Conservation (phyloP, 345 rosid species). For the Hibiscus syriacus region DNA sequence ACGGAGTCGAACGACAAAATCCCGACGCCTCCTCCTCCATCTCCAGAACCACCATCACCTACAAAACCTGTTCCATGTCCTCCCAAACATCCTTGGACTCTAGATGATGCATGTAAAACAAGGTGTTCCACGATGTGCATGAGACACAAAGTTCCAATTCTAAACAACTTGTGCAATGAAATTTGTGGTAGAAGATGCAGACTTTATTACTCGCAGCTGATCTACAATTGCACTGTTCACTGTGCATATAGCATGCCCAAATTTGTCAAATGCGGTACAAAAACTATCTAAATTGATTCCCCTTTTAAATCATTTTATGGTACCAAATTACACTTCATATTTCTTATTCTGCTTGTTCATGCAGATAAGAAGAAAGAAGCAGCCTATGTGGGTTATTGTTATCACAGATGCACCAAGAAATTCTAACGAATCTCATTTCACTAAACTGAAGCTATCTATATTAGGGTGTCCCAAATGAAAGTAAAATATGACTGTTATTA, state of each 20-base stretch:
- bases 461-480: background rate
- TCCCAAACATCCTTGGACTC: background rate
- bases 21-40: background rate
- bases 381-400: background rate
- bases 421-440: background rate
- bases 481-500: background rate
- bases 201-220: background rate
- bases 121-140: background rate
- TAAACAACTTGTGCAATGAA: background rate
- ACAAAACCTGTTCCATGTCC: background rate
- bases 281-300: background rate
- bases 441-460: background rate
- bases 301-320: background rate
- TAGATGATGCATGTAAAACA: background rate
- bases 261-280: conserved; percentile 1
- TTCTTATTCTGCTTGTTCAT: background rate
- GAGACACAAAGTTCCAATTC: background rate
- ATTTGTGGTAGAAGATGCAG: background rate
- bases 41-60: background rate
- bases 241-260: conserved; percentile 7
- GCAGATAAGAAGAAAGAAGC: background rate
- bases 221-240: background rate
- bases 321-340: background rate
- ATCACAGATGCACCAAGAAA: background rate
- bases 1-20: background rate